Conservation (phyloP, 2,329 filamentous ascomycete species). For the Cladosporium sp. region DNA sequence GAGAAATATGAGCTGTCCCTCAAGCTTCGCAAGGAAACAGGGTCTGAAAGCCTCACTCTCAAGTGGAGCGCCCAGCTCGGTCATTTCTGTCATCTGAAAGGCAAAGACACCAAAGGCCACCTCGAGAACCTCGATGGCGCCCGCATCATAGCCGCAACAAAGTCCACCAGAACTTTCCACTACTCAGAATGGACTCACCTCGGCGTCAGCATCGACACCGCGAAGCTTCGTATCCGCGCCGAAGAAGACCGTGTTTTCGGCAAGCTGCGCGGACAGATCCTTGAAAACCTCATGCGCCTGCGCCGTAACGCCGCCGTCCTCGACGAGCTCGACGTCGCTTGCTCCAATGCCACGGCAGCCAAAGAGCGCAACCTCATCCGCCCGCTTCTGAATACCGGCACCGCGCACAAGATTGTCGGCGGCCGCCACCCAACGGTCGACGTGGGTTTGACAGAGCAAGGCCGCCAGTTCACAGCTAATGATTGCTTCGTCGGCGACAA, state of each 20-base stretch:
- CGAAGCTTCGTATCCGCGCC: slow-evolving; percentile 72
- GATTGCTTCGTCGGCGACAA: slow-evolving; percentile 82
- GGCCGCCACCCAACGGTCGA: slow-evolving; percentile 94
- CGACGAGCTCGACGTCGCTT: slow-evolving; percentile 88
- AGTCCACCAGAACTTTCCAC: slow-evolving; percentile 82
- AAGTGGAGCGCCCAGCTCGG: slow-evolving; percentile 86
- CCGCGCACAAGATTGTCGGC: slow-evolving; percentile 73
- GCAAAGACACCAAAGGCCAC: slow-evolving; percentile 64
- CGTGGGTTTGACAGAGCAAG: slow-evolving; percentile 74
- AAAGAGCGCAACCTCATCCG: slow-evolving; percentile 71
- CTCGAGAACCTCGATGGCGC: slow-evolving; percentile 48
- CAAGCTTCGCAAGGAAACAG: slow-evolving; percentile 62
- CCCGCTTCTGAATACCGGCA: slow-evolving; percentile 67
- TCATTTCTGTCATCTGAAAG: slow-evolving; percentile 87
- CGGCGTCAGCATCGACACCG: slow-evolving; percentile 76
- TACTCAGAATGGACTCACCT: slow-evolving; percentile 80
- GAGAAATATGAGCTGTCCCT: slow-evolving; percentile 65
- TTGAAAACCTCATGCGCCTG: slow-evolving; percentile 79
- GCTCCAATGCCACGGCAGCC: slow-evolving; percentile 80
- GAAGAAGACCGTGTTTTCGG: slow-evolving; percentile 84
- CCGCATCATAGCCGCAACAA: slow-evolving; percentile 71
- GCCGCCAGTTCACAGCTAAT: slow-evolving; percentile 80
- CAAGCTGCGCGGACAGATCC: slow-evolving; percentile 71
- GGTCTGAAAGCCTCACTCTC: slow-evolving; percentile 64
- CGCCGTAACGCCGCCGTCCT: slow-evolving; percentile 88